Evolutionary conservation across 2,329 filamentous ascomycete genomes (phyloP), one percentile per base, ranked within the genome.

Genomic region (Apiospora kogelbergensis): DNA sequence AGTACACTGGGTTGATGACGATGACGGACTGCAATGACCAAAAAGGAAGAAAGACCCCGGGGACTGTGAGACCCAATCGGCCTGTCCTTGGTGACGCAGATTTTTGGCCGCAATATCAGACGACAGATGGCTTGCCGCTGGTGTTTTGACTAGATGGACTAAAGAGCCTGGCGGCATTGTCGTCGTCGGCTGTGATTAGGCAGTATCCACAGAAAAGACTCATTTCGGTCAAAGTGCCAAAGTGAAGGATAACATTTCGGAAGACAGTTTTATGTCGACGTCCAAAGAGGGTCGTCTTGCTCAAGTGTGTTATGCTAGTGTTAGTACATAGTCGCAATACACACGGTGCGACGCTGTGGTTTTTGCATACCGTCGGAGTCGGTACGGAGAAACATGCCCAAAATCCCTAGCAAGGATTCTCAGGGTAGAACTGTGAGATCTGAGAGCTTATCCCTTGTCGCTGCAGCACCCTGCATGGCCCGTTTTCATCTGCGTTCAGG

Each of bases 401-500:
- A n/a, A n/a, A n/a, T 45, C 41, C 48, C 48, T 57, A n/a, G 26
- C 48, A 37, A 33, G 48, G 48, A 57, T 57, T 57, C 15, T 20
- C 17, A n/a, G 15, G 30, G 53, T 37, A 37, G 7, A 37, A 37
- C 30, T 60, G 10, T 60, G 30, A 60, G 30, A 60, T 60, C 53
- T 57, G 48, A 57, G 48, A 57, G 48, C 48, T 60, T 37, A 60
- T 37, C 30, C 53, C 53, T 57, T 57, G 48, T 57, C 48, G 26
- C 48, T 57, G 53, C 26, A 60, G 53, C 53, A 60, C 53, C 53
- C 53, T 60, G 53, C 53, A 60, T 37, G 53, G 30, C 30, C 53
- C 53, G 53, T 60, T 60, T 60, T 37, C 53, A 60, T 22, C 26
- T 60, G 3, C 53, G 53, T 37, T 20, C 15, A 60, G 53, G 26